Percentiles rank a stretch among this genome's conserved stretches.
Conservation (phyloP, 140 eudicot species). For the Cichorium intybus region DNA sequence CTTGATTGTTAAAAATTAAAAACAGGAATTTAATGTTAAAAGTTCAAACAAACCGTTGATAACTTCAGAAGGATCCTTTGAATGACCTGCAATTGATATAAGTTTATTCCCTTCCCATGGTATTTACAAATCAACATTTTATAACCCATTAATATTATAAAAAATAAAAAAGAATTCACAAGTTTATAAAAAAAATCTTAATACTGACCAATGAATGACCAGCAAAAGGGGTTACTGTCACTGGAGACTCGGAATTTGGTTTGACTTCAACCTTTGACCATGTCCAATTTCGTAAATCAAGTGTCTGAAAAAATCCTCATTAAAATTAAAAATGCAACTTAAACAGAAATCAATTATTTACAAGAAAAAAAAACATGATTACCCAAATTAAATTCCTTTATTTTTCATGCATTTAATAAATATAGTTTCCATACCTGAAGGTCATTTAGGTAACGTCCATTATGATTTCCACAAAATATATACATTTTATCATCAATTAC, state of each 20-base stretch:
- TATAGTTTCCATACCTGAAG: slow-evolving; percentile 87
- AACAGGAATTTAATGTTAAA: background rate
- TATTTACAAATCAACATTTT: no score
- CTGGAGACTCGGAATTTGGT: slow-evolving; percentile 47
- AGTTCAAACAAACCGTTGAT: slow-evolving; percentile 61
- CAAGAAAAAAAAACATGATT: no score
- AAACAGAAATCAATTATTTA: no score
- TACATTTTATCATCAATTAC: slow-evolving; percentile 95
- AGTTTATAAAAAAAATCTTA: slow-evolving; percentile 7
- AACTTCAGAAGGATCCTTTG: slow-evolving; percentile 87
- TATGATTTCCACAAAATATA: slow-evolving; percentile 91
- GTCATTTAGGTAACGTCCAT: slow-evolving; percentile 95
- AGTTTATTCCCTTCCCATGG: no score
- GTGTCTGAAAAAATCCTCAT: no score
- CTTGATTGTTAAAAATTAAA: background rate
- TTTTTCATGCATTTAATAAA: no score
- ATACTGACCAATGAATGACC: slow-evolving; percentile 96
- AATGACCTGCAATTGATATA: slow-evolving; percentile 92
- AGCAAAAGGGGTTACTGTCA: slow-evolving; percentile 59
- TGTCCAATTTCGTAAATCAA: no score
- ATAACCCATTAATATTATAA: slow-evolving; percentile 89
- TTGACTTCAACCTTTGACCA: no score
- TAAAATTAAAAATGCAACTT: no score
- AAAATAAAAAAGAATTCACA: slow-evolving; percentile 1
- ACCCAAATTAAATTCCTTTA: no score